phyloP scores from a whole-genome alignment of 352 stramenopile genomes.

The Pythium biforme region DNA sequence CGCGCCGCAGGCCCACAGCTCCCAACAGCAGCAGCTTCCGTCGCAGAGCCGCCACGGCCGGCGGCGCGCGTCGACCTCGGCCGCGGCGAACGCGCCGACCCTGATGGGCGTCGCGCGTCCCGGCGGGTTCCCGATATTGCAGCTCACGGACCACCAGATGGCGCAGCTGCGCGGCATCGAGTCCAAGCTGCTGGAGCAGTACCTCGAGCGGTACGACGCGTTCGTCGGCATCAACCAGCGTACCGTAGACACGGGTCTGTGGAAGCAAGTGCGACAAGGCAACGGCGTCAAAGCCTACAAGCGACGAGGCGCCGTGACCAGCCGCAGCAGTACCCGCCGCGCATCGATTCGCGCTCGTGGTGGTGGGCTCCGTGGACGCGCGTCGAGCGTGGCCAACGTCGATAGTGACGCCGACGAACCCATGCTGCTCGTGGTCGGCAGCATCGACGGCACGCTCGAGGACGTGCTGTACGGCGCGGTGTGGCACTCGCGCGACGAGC shows the following conservation, averaged over 20 bases:
- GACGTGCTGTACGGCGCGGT: slow-evolving; percentile 69
- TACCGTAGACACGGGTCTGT: slow-evolving; percentile 27
- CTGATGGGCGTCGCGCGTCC: not conserved
- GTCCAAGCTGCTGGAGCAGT: slow-evolving; percentile 43
- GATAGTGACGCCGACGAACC: slow-evolving; percentile 20
- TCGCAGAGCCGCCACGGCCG: not conserved
- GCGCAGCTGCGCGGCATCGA: slow-evolving; percentile 48
- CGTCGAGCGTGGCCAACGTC: slow-evolving; percentile 8
- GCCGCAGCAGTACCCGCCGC: not conserved
- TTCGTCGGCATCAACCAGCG: slow-evolving; percentile 22
- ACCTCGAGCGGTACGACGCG: slow-evolving; percentile 54
- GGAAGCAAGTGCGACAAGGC: slow-evolving; percentile 49
- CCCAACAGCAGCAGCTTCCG: not conserved
- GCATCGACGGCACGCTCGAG: slow-evolving; percentile 53
- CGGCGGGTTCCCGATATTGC: slow-evolving; percentile 30
- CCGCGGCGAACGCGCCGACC: not conserved
- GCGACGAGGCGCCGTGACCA: slow-evolving; percentile 13
- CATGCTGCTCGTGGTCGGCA: slow-evolving; percentile 38
- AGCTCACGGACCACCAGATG: slow-evolving; percentile 36
- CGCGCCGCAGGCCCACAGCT: not conserved
- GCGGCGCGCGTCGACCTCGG: slow-evolving; percentile 15
- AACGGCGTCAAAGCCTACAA: slow-evolving; percentile 55
- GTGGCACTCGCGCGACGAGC: slow-evolving; percentile 39
- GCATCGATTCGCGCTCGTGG: slow-evolving; percentile 1
- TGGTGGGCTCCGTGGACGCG: slow-evolving; percentile 6